Evolutionary conservation across 2,329 filamentous ascomycete genomes (phyloP), one percentile per base, ranked within the genome.

Genomic region (Paraconiothyrium brasiliense): DNA sequence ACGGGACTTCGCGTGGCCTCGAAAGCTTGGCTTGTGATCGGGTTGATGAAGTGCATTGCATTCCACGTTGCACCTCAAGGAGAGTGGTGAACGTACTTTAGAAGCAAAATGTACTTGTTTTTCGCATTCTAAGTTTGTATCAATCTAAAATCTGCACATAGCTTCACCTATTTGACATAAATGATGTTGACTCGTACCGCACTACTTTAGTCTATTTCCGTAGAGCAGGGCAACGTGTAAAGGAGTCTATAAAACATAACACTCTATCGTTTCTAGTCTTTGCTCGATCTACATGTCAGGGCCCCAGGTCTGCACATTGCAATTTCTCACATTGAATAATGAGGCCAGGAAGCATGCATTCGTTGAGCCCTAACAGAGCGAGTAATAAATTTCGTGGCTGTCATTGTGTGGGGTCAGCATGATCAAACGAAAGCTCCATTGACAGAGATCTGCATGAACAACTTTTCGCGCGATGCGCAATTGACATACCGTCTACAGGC

Each of bases 1-100:
- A 74, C 72, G 70, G 65, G 72, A 71, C 62, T 65, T 66, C 66
- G 67, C 64, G 67, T 51, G 13, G 20, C 20, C 46, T 37, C n/a
- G 5, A 9, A 13, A 46, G 43, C 43, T 46, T 24, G 43, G 43
- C 43, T 24, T 44, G 13, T 44, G 41, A 22, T 9, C 41, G n/a
- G 35, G 10, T 10, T 14, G 10, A 30, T 37, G 10, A 37, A 37
- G 35, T 37, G 35, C 35, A 14, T 37, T 37, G 7, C 3, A 46
- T 46, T 24, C 14, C 39, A 41, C 7, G n/a, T 16, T 41, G 39
- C 39, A 41, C 16, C 5, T 41, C 16, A n/a, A 41, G 7, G 39
- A 41, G 8, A n/a, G 16, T 2, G 9, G n/a, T 13, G 16, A 41
- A 41, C n/a, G 1, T n/a, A 20, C 14, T n/a, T n/a, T n/a, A 41